Evolutionary conservation across 2,329 filamentous ascomycete species (phyloP), one percentile per base, ranked within the genome.

Genomic region (Pseudogymnoascus sp.): DNA sequence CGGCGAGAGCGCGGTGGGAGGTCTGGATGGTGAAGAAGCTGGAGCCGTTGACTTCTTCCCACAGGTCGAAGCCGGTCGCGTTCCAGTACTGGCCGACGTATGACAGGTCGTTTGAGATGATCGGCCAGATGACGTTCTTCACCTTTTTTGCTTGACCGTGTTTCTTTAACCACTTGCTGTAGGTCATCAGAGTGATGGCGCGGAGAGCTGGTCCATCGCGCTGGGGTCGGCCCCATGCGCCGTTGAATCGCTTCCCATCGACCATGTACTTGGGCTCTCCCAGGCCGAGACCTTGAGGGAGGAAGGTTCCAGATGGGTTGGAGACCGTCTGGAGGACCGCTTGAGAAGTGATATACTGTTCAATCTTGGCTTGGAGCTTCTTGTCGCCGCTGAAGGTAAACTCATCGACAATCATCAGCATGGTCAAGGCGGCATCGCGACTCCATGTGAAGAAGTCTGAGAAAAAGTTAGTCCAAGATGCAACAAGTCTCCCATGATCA

Each of bases 391-490:
- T 71, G 56, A 91, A 88, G 23, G 11, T 9, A n/a, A 29, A 33
- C 21, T 83, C 79, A 68, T 93, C 89, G 7, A 89, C 78, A 15
- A 93, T 75, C 23, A 78, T 77, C 76, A 90, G 91, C 77, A 89
- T 84, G 1, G 85, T 84, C 33, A 93, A 79, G 21, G 86, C 87
- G 15, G 87, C 82, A 73, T 93, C 90, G 70, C 90, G 79, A 1
- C 87, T 91, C 90, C 90, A 93, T 0, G 88, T 90, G 70, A 86
- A 93, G 71, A 83, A 92, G 74, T 93, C 88, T 90, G 10, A 31
- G 23, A 56, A 13, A 9, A 29, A 19, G 50, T 56, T 13, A 56
- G 50, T 19, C 50, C 23, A 17, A 29, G 50, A 19, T 26, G 13
- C 23, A 9, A n/a, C 3, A 31, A 29, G 23, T n/a, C 23, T 33